phyloP scores from a whole-genome alignment of 495 filamentous ascomycete genomes.

The Penicillium paradoxum region DNA sequence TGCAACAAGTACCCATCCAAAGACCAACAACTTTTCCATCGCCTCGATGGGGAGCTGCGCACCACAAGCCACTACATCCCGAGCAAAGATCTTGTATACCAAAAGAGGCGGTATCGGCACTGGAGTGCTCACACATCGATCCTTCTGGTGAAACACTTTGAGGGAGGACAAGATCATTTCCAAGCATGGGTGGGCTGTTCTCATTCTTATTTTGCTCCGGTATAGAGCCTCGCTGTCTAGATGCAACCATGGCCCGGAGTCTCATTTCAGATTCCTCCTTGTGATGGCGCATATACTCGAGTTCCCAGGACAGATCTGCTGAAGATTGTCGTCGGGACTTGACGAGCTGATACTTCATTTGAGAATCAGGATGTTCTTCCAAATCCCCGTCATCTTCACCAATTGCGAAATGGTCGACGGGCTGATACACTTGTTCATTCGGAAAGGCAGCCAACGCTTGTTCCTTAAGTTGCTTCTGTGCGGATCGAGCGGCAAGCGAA shows the following conservation, averaged over 20 bases:
- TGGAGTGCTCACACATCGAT: constrained; percentile 69
- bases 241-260: constrained; percentile 22
- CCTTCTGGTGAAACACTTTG: constrained; percentile 71
- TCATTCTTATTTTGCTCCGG: constrained; percentile 47
- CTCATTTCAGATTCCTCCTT: constrained; percentile 44
- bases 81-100: constrained; percentile 8
- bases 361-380: constrained; percentile 38
- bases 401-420: constrained; percentile 56
- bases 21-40: constrained; percentile 45
- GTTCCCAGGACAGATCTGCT: constrained; percentile 46
- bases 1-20: constrained; percentile 61
- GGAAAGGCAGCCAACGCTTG: constrained; percentile 67
- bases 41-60: constrained; percentile 18
- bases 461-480: constrained; percentile 66
- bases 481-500: constrained; percentile 67
- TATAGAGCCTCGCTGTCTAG: constrained; percentile 15
- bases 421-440: constrained; percentile 58
- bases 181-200: constrained; percentile 77
- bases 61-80: constrained; percentile 41
- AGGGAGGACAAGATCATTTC: constrained; percentile 67
- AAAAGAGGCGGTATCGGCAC: background rate
- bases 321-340: constrained; percentile 42
- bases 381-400: constrained; percentile 47
- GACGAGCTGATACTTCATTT: constrained; percentile 24
- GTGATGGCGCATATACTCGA: constrained; percentile 47